Conservation (phyloP, 176 grass and related monocot species). For the Melocanna baccifera region DNA sequence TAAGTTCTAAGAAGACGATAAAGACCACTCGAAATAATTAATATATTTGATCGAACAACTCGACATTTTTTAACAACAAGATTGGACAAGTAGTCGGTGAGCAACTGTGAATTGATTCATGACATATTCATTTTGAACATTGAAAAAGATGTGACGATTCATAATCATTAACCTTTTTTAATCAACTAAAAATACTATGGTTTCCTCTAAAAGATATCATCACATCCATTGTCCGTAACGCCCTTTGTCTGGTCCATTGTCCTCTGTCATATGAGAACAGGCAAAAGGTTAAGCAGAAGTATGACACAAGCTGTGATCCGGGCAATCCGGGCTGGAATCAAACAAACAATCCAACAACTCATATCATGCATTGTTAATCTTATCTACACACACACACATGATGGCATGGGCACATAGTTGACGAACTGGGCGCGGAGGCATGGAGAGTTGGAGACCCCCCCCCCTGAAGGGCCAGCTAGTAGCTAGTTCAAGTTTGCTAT, state of each 20-base stretch:
- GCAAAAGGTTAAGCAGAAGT: background rate
- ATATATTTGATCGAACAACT: background rate
- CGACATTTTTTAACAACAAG: background rate
- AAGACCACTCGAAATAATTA: background rate
- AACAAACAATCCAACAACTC: background rate
- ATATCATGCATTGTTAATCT: background rate
- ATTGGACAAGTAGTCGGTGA: background rate
- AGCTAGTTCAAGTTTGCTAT: background rate
- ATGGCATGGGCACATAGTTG: background rate
- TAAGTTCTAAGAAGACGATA: background rate
- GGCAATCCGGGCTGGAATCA: slow-evolving; percentile 35
- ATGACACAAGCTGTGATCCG: slow-evolving; percentile 24
- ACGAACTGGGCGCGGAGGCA: background rate
- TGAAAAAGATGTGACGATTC: background rate
- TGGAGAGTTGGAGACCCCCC: no score
- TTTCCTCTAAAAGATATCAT: background rate
- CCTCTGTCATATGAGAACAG: background rate
- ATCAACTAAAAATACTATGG: background rate
- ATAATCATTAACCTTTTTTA: background rate
- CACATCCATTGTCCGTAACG: background rate
- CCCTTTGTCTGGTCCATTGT: background rate
- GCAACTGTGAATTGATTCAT: background rate
- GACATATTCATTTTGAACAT: background rate
- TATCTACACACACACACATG: background rate
- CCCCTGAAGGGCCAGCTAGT: no score